Conservation (phyloP, 257 asterid species). For the Petrea volubilis region DNA sequence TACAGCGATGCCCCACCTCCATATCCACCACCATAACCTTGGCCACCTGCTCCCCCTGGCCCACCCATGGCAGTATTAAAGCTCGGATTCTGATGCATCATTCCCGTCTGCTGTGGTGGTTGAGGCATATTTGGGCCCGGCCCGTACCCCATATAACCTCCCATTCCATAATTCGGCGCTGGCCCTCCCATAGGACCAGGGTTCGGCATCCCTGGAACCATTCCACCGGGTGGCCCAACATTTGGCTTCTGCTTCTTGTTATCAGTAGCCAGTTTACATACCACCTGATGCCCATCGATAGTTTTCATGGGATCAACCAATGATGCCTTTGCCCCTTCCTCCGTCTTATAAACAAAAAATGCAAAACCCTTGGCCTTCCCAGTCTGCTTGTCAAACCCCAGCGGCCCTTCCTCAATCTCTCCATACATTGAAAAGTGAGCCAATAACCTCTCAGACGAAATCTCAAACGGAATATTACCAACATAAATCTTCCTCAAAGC, state of each 20-base stretch:
- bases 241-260: slow-evolving; percentile 77
- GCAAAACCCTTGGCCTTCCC: slow-evolving; percentile 96
- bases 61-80: slow-evolving; percentile 47
- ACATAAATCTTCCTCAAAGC: slow-evolving; percentile 88
- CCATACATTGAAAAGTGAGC: slow-evolving; percentile 71
- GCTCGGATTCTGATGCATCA: slow-evolving; percentile 63
- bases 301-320: slow-evolving; percentile 73
- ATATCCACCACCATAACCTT: slow-evolving; percentile 62
- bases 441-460: slow-evolving; percentile 76
- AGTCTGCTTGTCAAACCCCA: slow-evolving; percentile 96
- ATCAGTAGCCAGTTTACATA: slow-evolving; percentile 92
- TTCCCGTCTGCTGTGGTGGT: slow-evolving; percentile 63
- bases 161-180: slow-evolving; percentile 47
- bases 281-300: slow-evolving; percentile 84
- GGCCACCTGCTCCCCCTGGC: slow-evolving; percentile 63
- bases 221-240: slow-evolving; percentile 56
- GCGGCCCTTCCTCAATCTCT: slow-evolving; percentile 96
- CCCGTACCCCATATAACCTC: slow-evolving; percentile 60
- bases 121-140: slow-evolving; percentile 62
- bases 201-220: slow-evolving; percentile 47
- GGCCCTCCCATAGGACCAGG: slow-evolving; percentile 57
- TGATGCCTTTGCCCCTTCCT: slow-evolving; percentile 85
- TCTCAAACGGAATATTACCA: slow-evolving; percentile 93
- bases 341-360: slow-evolving; percentile 88
- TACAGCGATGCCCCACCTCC: slow-evolving; percentile 44